Percentiles rank a stretch among this genome's conserved stretches.
These are phyloP conservation scores for Clavulina sp. DNA, from an alignment of 768 basidiomycete genomes.

Conservation along the genomic window DNA sequence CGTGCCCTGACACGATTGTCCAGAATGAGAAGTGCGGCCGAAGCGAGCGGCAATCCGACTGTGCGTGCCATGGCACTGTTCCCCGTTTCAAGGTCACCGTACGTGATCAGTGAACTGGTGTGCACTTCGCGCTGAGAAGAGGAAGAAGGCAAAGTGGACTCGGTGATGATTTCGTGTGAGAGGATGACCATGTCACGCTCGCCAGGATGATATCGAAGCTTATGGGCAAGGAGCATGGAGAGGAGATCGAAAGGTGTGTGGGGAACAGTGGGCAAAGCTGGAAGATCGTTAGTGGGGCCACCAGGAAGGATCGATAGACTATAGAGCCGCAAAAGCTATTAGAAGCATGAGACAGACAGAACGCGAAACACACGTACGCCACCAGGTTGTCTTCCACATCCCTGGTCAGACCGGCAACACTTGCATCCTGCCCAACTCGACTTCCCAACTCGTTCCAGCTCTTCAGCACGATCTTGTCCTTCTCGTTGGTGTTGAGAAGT, in stretches of 20 bases:
- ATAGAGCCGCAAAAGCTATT: not conserved
- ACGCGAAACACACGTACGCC: too few species aligned
- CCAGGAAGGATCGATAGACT: conserved; percentile 9
- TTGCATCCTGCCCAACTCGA: conserved; percentile 16
- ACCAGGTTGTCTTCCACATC: conserved; percentile 4
- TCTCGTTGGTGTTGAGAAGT: conserved; percentile 30
- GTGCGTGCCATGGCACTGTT: conserved; percentile 72
- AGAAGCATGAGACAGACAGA: not conserved
- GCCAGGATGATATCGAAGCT: conserved; percentile 43
- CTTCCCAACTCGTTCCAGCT: conserved; percentile 25
- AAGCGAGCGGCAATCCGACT: conserved; percentile 75
- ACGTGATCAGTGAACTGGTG: conserved; percentile 46
- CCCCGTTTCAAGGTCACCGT: conserved; percentile 27
- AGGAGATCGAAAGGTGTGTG: conserved; percentile 47
- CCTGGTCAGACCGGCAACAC: conserved; percentile 1
- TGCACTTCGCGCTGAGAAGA: conserved; percentile 32
- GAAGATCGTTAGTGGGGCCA: conserved; percentile 4
- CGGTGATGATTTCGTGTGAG: conserved; percentile 59
- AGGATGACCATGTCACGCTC: conserved; percentile 84
- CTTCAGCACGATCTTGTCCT: conserved; percentile 21
- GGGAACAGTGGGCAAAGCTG: conserved; percentile 9
- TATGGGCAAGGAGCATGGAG: conserved; percentile 49
- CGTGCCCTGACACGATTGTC: conserved; percentile 36
- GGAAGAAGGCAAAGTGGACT: conserved; percentile 7
- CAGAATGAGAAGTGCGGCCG: conserved; percentile 54